phyloP scores from a whole-genome alignment of 2,329 filamentous ascomycete species.

The Pseudonectria foliicola region DNA sequence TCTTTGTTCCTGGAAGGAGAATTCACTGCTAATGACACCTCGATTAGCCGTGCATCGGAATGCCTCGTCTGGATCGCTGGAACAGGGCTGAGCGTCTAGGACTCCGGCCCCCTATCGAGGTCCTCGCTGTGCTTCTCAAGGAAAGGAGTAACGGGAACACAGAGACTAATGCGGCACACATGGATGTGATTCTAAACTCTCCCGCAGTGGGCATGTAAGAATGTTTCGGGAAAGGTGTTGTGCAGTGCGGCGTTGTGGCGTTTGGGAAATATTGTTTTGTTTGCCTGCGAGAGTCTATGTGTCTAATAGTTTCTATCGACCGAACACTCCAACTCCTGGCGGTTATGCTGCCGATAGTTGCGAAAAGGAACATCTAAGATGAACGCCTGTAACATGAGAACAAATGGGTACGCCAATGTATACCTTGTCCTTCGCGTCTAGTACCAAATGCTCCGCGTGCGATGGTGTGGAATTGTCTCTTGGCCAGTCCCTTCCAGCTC shows the following conservation, averaged over 20 bases:
- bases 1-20: not conserved
- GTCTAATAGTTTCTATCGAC: not conserved
- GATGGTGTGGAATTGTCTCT: conserved; percentile 65
- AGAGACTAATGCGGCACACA: conserved; percentile 59
- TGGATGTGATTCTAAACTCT: conserved; percentile 59
- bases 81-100: conserved; percentile 74
- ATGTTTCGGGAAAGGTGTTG: conserved; percentile 4
- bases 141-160: conserved; percentile 53
- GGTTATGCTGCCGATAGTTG: not conserved
- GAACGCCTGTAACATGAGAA: conserved; percentile 5
- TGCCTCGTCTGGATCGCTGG: conserved; percentile 77
- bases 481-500: conserved; percentile 60
- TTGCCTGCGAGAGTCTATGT: conserved; percentile 14
- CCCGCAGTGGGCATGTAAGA: conserved; percentile 34
- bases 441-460: conserved; percentile 94
- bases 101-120: conserved; percentile 82
- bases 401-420: no score
- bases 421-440: conserved; percentile 39
- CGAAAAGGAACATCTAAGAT: conserved; percentile 13
- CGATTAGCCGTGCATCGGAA: conserved; percentile 76
- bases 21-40: conserved; percentile 8
- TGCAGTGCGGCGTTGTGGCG: conserved; percentile 15
- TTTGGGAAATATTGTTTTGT: conserved; percentile 10
- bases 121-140: conserved; percentile 74
- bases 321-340: no score